These are phyloP conservation scores for Lathyrus aphaca DNA, from an alignment of 306 rosid species.

Conservation along the genomic window DNA sequence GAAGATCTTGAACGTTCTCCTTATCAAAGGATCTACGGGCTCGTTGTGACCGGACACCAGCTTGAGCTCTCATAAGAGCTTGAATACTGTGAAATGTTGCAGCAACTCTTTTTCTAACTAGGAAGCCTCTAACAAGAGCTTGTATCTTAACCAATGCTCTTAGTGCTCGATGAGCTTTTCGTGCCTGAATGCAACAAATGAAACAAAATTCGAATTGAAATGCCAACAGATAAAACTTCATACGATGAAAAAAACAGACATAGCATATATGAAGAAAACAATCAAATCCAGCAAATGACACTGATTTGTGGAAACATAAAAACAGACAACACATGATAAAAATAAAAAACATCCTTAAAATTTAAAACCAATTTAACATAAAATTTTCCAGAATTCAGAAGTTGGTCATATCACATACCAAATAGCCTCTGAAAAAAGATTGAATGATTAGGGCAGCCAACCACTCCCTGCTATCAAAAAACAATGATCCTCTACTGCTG, in stretches of 20 bases:
- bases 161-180: conserved; percentile 85
- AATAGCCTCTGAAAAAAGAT: conserved; percentile 74
- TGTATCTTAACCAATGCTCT: conserved; percentile 84
- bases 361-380: conserved; percentile 1
- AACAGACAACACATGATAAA: not conserved
- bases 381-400: conserved; percentile 11
- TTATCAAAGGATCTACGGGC: conserved; percentile 78
- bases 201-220: not conserved
- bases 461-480: conserved; percentile 49
- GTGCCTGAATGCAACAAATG: conserved; percentile 54
- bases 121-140: conserved; percentile 86
- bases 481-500: conserved; percentile 38
- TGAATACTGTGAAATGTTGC: conserved; percentile 90
- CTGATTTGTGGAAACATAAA: not conserved
- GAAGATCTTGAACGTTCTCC: conserved; percentile 47
- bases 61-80: conserved; percentile 85
- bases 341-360: not conserved
- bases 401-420: conserved; percentile 52
- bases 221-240: conserved; percentile 34
- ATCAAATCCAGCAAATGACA: not conserved
- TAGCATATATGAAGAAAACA: conserved; percentile 33
- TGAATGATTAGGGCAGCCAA: conserved; percentile 78
- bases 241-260: too few relatives aligned
- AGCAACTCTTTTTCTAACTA: conserved; percentile 76
- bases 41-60: conserved; percentile 55